Percentiles rank a stretch among this genome's conserved stretches.
These are phyloP conservation scores for Lactarius akahatsu DNA, from an alignment of 768 basidiomycete genomes.

Conservation along the genomic window DNA sequence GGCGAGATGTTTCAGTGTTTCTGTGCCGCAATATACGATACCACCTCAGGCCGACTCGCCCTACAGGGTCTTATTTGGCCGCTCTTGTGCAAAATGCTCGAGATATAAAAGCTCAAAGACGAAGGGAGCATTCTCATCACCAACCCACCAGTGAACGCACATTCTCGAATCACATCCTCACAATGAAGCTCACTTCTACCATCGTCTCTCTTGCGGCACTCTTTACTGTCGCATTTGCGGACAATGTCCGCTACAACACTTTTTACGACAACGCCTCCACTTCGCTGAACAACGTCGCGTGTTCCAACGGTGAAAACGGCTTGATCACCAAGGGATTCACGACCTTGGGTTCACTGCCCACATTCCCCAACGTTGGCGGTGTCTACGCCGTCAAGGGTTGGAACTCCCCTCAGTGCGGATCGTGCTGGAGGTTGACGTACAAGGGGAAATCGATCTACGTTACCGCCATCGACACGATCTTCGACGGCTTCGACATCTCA, in stretches of 20 bases:
- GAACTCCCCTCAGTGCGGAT: conserved; percentile 29
- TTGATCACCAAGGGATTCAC: conserved; percentile 28
- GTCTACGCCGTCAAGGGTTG: conserved; percentile 35
- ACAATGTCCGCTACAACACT: conserved; percentile 10
- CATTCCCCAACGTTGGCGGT: conserved; percentile 29
- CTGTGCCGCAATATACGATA: neutral
- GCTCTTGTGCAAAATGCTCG: neutral
- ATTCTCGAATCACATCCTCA: neutral
- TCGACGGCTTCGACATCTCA: conserved; percentile 48
- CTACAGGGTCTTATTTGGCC: neutral
- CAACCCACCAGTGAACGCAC: neutral
- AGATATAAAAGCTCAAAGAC: neutral
- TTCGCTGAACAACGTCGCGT: conserved; percentile 26
- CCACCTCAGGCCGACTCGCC: neutral
- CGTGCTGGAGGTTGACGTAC: conserved; percentile 33
- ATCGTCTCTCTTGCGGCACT: neutral
- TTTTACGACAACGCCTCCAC: conserved; percentile 15
- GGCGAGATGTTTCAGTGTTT: neutral
- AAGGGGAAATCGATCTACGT: conserved; percentile 27
- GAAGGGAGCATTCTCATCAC: neutral
- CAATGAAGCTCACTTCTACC: neutral
- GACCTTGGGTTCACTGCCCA: conserved; percentile 26
- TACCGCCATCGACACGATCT: conserved; percentile 35
- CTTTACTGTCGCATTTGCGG: neutral
- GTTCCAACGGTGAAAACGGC: conserved; percentile 32